Base-by-base conservation (phyloP, 768 basidiomycete species). In the Mycena galericulata region DNA sequence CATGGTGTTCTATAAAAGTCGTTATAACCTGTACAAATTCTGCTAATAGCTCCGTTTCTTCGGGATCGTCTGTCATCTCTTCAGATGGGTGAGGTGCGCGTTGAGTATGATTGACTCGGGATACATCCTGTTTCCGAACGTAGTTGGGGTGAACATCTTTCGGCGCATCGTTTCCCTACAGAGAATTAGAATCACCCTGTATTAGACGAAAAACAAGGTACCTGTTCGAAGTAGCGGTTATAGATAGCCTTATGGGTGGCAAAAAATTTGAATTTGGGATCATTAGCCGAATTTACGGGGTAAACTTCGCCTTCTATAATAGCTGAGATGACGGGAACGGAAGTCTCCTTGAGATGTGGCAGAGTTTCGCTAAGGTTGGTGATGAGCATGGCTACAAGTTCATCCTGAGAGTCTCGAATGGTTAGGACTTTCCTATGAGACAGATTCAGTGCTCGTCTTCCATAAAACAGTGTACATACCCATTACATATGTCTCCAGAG, bases 361-460 rank as follows among this genome's bases (percentile, higher is more conserved):
- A 62, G 38, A 8, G 24, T 29, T 5, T 62, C 27, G 1, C 3
- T 0, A 2, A 62, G 20, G 32, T 62, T 62, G 18, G 61, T 62
- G 2, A 53, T 53, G 1, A 53, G 12, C 26, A n/a, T 20, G 0
- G 30, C 26, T 0, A 51, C 1, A 0, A 62, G 27, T 26, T 53
- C 5, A 20, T 43, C 50, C 9, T 62, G 22, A 1, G 26, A 4
- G 10, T 22, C 61, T 15, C 50, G 24, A 1, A 62, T n/a, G 1
- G 49, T 51, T 20, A 62, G 29, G 0, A 62, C 61, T 20, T 53
- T 62, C n/a, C 61, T 62, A 38, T 29, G n/a, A n/a, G n/a, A n/a
- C 14, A 36, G 17, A 38, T 9, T 34, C 4, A 50, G n/a, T 50
- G 2, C 38, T 14, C 45, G 14, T 18, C n/a, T n/a, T n/a, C n/a